Evolutionary conservation across 495 filamentous ascomycete genomes (phyloP).

Genomic region (Lophiotrema nucula): DNA sequence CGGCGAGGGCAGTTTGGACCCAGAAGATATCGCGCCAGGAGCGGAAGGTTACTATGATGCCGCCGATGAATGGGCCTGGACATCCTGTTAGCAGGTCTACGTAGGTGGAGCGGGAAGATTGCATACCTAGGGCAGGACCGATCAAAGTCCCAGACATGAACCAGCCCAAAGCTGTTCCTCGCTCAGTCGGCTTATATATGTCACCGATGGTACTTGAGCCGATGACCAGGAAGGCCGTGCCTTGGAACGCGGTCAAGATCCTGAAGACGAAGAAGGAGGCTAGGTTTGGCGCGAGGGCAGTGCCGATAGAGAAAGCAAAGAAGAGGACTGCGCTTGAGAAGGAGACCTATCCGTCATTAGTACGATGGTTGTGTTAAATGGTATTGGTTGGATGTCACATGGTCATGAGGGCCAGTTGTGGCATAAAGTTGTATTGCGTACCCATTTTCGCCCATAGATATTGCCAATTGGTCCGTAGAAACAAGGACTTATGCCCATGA

Average conservation of each 20-base stretch:
- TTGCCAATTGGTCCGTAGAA: constrained; percentile 69
- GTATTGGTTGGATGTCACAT: not conserved
- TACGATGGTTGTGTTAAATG: constrained; percentile 15
- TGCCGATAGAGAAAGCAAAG: constrained; percentile 62
- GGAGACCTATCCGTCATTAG: constrained; percentile 48
- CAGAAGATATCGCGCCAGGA: constrained; percentile 72
- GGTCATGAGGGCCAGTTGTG: not conserved
- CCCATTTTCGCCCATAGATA: constrained; percentile 62
- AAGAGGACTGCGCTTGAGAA: constrained; percentile 58
- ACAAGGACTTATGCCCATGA: constrained; percentile 66
- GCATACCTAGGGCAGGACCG: constrained; percentile 62
- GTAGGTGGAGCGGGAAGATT: not conserved
- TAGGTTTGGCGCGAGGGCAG: constrained; percentile 65
- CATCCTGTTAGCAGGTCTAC: not conserved
- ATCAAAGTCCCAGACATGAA: constrained; percentile 65
- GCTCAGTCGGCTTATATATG: constrained; percentile 52
- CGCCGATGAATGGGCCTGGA: constrained; percentile 51
- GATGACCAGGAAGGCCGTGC: constrained; percentile 66
- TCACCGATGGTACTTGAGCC: constrained; percentile 60
- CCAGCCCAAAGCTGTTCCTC: constrained; percentile 68
- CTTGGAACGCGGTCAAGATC: constrained; percentile 67
- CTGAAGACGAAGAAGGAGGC: constrained; percentile 68
- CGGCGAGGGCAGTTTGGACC: constrained; percentile 65
- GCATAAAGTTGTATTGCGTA: constrained; percentile 39
- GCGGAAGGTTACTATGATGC: constrained; percentile 66